Evolutionary conservation across 192 early-diverging fungal genomes (phyloP).

Genomic region (Coemansia sp.): DNA sequence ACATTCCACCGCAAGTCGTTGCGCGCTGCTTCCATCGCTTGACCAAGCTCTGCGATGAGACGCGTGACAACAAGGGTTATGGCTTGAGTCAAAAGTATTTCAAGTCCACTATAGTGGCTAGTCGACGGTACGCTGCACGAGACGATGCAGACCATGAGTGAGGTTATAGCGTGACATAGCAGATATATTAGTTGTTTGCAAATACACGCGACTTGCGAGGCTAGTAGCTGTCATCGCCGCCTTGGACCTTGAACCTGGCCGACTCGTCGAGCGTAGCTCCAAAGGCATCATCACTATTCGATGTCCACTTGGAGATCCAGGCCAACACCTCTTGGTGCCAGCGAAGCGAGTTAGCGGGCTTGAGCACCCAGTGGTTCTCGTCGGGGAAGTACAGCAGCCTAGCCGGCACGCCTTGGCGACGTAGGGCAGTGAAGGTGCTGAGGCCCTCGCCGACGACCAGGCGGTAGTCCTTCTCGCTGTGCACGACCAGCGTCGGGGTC

Average conservation of each 20-base stretch:
- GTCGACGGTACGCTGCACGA: not conserved
- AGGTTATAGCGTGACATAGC: no score
- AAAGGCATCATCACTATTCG: not conserved
- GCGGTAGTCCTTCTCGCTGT: constrained; percentile 72
- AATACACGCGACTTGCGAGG: not conserved
- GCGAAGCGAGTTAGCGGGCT: constrained; percentile 73
- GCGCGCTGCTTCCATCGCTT: constrained; percentile 40
- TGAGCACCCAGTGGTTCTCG: constrained; percentile 77
- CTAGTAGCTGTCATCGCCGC: not conserved
- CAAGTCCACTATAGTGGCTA: not conserved
- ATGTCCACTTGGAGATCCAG: constrained; percentile 61
- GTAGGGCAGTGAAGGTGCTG: constrained; percentile 76
- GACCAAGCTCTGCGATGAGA: constrained; percentile 24
- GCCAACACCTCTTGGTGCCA: constrained; percentile 74
- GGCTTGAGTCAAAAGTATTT: not conserved
- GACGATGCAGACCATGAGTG: no score
- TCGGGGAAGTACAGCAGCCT: constrained; percentile 78
- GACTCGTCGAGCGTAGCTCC: not conserved
- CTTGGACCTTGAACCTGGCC: not conserved
- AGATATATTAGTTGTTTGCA: no score
- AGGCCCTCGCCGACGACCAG: constrained; percentile 71
- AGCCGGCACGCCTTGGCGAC: constrained; percentile 69
- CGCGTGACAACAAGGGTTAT: not conserved
- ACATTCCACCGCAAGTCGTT: constrained; percentile 37
- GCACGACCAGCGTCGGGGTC: constrained; percentile 81